These are phyloP conservation scores for Coniochaeta sp. DNA, from an alignment of 2,329 filamentous ascomycete genomes.

Conservation along the genomic window DNA sequence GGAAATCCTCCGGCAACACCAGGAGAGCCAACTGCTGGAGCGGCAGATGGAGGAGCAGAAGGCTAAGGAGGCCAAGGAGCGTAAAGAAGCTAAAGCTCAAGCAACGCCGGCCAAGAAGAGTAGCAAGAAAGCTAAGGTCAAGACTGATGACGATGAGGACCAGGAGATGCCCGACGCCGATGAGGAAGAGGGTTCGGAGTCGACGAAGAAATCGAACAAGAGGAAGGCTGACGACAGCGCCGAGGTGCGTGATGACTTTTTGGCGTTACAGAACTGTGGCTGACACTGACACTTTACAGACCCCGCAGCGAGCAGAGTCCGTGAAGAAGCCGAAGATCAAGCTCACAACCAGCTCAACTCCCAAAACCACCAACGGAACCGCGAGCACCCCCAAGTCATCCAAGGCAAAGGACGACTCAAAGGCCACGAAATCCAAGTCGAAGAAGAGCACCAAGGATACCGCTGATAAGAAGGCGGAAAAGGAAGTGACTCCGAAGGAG, in stretches of 20 bases:
- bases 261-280: too few species aligned
- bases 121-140: constrained; percentile 36
- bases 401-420: constrained; percentile 46
- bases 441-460: constrained; percentile 48
- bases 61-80: background rate
- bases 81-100: constrained; percentile 18
- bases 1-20: constrained; percentile 62
- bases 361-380: constrained; percentile 60
- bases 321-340: constrained; percentile 64
- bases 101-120: constrained; percentile 33
- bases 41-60: constrained; percentile 22
- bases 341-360: constrained; percentile 55
- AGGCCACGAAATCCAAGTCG: constrained; percentile 28
- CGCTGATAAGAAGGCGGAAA: constrained; percentile 37
- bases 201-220: constrained; percentile 59
- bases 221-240: constrained; percentile 78
- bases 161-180: constrained; percentile 53
- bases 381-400: constrained; percentile 43
- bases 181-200: constrained; percentile 44
- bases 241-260: constrained; percentile 43
- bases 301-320: constrained; percentile 51
- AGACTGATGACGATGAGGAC: constrained; percentile 45
- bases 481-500: constrained; percentile 41
- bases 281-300: constrained; percentile 26
- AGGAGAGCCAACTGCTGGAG: constrained; percentile 52